Percentiles rank a stretch among this genome's conserved stretches.
Evolutionary conservation across 768 basidiomycete species (phyloP).

Genomic region (Favolaschia claudopus): DNA sequence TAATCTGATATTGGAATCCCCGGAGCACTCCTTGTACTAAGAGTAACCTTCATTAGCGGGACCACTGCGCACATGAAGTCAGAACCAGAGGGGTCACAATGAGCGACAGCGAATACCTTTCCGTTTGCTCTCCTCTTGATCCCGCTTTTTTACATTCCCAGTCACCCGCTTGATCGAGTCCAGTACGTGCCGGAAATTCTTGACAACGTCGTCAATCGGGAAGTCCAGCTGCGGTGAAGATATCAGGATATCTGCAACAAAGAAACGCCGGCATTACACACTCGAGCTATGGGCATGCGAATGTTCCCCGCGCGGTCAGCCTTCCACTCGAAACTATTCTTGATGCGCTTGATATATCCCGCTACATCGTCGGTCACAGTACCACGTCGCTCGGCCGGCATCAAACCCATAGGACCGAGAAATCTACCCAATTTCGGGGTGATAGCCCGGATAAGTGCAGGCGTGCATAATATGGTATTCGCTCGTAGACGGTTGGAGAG

Average conservation of each 20-base stretch:
- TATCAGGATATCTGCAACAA: conserved; percentile 8
- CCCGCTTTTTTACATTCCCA: conserved; percentile 63
- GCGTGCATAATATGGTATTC: conserved; percentile 85
- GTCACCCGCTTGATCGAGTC: conserved; percentile 76
- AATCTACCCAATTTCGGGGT: conserved; percentile 80
- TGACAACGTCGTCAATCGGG: conserved; percentile 75
- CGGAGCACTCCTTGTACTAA: conserved; percentile 89
- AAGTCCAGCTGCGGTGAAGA: conserved; percentile 67
- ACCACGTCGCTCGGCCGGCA: conserved; percentile 94
- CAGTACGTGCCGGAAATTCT: conserved; percentile 82
- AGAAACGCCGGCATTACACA: conserved; percentile 41
- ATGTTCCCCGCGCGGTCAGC: conserved; percentile 89
- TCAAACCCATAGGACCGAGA: conserved; percentile 89
- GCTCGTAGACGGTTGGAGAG: conserved; percentile 77
- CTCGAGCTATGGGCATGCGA: conserved; percentile 81
- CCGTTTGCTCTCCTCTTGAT: conserved; percentile 45
- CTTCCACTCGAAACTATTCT: conserved; percentile 91
- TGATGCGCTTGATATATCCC: conserved; percentile 79
- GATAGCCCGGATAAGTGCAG: conserved; percentile 79
- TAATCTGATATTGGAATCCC: conserved; percentile 87
- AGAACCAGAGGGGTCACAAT: conserved; percentile 6
- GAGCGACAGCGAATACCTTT: conserved; percentile 48
- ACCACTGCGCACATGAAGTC: conserved; percentile 56
- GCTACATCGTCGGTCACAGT: conserved; percentile 92
- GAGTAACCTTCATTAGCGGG: conserved; percentile 78